Percentiles rank a stretch among this genome's conserved stretches.
These are phyloP conservation scores for Miscanthus sacchariflorus DNA, from an alignment of 202 grass and related monocot species.

Conservation along the genomic window DNA sequence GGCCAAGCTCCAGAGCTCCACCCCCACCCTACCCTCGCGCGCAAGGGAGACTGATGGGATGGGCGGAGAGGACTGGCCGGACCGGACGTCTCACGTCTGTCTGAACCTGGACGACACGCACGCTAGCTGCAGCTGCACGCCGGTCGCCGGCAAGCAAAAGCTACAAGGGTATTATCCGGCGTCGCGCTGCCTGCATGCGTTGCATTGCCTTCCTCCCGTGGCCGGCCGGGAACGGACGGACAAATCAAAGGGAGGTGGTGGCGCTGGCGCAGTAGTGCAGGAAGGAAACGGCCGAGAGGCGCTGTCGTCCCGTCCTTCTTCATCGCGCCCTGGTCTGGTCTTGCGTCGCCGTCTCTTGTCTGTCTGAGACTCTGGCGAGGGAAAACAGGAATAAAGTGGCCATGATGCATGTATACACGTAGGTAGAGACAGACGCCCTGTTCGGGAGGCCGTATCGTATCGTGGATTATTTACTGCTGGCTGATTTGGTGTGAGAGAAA, in stretches of 20 bases:
- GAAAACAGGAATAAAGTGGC: constrained; percentile 36
- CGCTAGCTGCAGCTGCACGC: not conserved
- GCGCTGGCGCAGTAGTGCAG: not conserved
- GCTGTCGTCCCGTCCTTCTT: not conserved
- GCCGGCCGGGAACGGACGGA: not conserved
- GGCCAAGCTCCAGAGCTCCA: no score
- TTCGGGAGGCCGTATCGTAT: no score
- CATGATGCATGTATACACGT: constrained; percentile 30
- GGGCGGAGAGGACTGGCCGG: not conserved
- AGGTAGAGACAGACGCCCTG: not conserved
- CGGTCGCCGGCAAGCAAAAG: not conserved
- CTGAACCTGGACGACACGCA: not conserved
- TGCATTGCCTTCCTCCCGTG: not conserved
- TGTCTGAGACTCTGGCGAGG: constrained; percentile 1
- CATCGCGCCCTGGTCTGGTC: not conserved
- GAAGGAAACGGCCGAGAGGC: not conserved
- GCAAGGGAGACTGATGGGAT: not conserved
- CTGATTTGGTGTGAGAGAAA: no score
- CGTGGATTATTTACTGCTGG: no score
- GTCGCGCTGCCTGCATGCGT: not conserved
- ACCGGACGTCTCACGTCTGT: not conserved
- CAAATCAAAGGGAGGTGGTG: constrained; percentile 17
- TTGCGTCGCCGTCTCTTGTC: not conserved
- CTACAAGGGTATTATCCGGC: not conserved
- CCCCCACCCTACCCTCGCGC: not conserved